These are phyloP conservation scores for Pleurotus tuber-regium DNA, from an alignment of 768 basidiomycete genomes.

Conservation along the genomic window DNA sequence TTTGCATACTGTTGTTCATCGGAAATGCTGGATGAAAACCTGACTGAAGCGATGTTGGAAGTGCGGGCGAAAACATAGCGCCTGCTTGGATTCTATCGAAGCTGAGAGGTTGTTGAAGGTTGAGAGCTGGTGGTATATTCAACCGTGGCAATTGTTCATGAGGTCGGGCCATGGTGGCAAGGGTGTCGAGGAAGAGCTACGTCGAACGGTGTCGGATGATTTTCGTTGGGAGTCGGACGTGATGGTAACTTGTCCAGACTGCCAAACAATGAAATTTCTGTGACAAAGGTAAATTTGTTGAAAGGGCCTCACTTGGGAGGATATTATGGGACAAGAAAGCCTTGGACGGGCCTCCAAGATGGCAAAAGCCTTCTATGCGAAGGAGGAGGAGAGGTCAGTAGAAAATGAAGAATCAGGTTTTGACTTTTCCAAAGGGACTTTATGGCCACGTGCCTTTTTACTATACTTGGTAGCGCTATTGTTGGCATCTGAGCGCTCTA, in stretches of 20 bases:
- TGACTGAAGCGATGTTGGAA: slow-evolving; percentile 58
- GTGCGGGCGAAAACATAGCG: slow-evolving; percentile 57
- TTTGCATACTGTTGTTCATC: slow-evolving; percentile 51
- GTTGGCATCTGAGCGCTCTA: too few relatives aligned
- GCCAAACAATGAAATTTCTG: neutral
- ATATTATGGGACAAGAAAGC: neutral
- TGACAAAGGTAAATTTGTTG: too few relatives aligned
- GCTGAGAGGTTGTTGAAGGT: slow-evolving; percentile 52
- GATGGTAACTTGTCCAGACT: slow-evolving; percentile 3
- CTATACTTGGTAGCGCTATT: neutral
- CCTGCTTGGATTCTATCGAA: slow-evolving; percentile 37
- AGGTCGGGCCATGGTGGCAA: slow-evolving; percentile 34
- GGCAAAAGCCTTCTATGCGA: slow-evolving; percentile 1
- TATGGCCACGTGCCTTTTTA: neutral
- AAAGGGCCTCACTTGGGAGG: neutral
- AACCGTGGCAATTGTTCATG: slow-evolving; percentile 57
- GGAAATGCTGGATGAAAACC: slow-evolving; percentile 57
- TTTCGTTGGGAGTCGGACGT: neutral
- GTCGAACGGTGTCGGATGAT: neutral
- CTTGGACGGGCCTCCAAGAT: neutral
- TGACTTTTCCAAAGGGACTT: slow-evolving; percentile 5
- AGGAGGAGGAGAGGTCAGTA: neutral
- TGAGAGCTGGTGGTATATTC: slow-evolving; percentile 51
- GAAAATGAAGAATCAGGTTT: slow-evolving; percentile 1
- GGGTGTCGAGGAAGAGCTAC: neutral